Conservation (phyloP, 768 basidiomycete species). For the Hypsizygus marmoreus region DNA sequence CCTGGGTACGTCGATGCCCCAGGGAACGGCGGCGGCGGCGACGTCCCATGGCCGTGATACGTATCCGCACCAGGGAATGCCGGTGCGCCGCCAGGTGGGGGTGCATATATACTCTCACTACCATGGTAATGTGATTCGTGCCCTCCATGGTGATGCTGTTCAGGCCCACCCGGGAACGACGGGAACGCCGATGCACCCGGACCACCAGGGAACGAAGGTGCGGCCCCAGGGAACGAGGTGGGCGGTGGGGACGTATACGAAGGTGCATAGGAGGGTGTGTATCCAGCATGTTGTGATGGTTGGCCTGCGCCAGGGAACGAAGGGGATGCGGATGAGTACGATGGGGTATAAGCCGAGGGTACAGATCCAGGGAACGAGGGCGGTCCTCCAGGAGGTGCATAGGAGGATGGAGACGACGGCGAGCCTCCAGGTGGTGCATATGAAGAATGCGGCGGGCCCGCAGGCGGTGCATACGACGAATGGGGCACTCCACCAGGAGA, state of each 20-base stretch:
- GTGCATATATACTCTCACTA: conserved; percentile 16
- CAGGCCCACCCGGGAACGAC: conserved; percentile 21
- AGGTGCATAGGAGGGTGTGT: conserved; percentile 37
- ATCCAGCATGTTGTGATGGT: conserved; percentile 30
- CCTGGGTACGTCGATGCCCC: conserved; percentile 20
- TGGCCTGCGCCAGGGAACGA: no score
- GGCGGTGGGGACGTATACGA: conserved; percentile 23
- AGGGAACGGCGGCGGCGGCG: conserved; percentile 28
- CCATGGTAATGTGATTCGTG: conserved; percentile 6
- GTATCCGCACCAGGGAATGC: conserved; percentile 39
- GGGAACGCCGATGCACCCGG: conserved; percentile 12
- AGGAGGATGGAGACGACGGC: conserved; percentile 23
- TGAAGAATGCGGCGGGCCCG: conserved; percentile 27
- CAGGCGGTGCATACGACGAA: conserved; percentile 21
- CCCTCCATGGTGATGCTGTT: conserved; percentile 15
- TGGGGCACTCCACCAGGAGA: conserved; percentile 11
- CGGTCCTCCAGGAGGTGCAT: conserved; percentile 21
- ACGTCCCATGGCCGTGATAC: conserved; percentile 11
- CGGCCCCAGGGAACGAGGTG: conserved; percentile 25
- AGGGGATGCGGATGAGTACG: conserved; percentile 14
- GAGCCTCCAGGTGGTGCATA: conserved; percentile 30
- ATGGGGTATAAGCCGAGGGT: conserved; percentile 16
- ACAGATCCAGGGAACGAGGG: conserved; percentile 20
- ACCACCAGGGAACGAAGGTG: conserved; percentile 23
- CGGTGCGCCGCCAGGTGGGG: conserved; percentile 31